Conservation (phyloP, 345 rosid species). For the Toxicodendron radicans region DNA sequence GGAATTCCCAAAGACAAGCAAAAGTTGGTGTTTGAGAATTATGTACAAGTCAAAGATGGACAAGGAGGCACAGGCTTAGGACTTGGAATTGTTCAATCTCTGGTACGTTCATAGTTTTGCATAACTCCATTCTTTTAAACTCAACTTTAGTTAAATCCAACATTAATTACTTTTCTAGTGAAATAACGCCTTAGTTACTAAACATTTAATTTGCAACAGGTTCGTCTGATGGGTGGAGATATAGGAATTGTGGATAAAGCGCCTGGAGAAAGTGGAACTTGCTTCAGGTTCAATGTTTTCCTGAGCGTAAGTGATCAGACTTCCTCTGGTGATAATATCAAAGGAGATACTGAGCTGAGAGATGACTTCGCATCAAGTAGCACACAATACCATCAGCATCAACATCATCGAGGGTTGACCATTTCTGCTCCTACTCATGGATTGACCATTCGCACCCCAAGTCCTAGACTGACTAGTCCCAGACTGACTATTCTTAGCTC, state of each 20-base stretch:
- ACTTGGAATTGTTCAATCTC: conserved; percentile 83
- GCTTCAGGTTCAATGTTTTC: conserved; percentile 72
- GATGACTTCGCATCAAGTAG: conserved; percentile 13
- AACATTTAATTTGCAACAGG: conserved; percentile 35
- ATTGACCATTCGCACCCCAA: conserved; percentile 22
- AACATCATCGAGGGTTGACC: conserved; percentile 27
- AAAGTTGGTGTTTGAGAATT: conserved; percentile 69
- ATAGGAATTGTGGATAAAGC: conserved; percentile 61
- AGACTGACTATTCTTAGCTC: conserved; percentile 32
- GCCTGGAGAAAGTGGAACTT: conserved; percentile 60
- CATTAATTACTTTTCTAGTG: background rate
- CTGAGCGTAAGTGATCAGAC: conserved; percentile 27
- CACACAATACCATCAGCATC: conserved; percentile 5
- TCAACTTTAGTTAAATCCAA: background rate
- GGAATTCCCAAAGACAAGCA: conserved; percentile 74
- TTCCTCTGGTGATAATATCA: conserved; percentile 11
- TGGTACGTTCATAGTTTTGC: conserved; percentile 40
- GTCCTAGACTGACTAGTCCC: conserved; percentile 42
- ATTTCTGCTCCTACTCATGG: conserved; percentile 31
- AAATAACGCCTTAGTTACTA: too few species aligned
- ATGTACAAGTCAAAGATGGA: conserved; percentile 76
- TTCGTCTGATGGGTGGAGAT: conserved; percentile 84
- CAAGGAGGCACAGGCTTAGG: conserved; percentile 83
- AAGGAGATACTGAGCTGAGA: conserved; percentile 30
- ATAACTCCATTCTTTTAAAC: background rate